A percentile compares a stretch with the other conserved stretches of the same genome.
Evolutionary conservation across 108 stramenopile species (phyloP).

Genomic region (Nitzschia sp.): DNA sequence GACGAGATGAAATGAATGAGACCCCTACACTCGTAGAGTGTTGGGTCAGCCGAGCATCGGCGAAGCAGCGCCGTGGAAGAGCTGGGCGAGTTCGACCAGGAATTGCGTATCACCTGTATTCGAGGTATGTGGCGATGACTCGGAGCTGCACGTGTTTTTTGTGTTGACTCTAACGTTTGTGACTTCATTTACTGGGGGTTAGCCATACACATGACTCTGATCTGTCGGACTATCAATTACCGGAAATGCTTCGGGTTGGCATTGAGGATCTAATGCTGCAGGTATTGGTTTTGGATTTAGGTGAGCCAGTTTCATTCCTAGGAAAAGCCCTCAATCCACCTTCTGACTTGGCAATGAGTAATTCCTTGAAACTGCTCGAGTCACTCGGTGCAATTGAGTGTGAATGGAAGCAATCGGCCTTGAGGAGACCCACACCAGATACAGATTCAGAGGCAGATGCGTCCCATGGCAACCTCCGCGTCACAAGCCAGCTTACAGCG

Average conservation of each 20-base stretch:
- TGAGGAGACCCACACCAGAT: neutral
- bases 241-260: constrained; percentile 89
- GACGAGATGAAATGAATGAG: constrained; percentile 65
- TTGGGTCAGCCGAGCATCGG: constrained; percentile 85
- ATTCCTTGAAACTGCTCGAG: constrained; percentile 61
- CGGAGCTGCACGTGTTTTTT: neutral
- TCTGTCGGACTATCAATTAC: constrained; percentile 68
- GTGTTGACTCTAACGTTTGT: neutral
- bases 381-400: constrained; percentile 66
- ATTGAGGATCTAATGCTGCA: constrained; percentile 89
- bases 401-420: constrained; percentile 21
- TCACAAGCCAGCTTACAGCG: constrained; percentile 67
- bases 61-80: constrained; percentile 87
- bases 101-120: constrained; percentile 72
- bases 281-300: constrained; percentile 74
- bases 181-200: neutral
- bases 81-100: constrained; percentile 93
- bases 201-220: constrained; percentile 53
- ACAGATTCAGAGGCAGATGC: constrained; percentile 9
- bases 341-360: constrained; percentile 50
- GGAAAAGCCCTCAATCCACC: constrained; percentile 75
- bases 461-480: constrained; percentile 25
- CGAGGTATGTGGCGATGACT: constrained; percentile 27
- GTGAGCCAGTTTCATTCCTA: constrained; percentile 63
- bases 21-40: constrained; percentile 78